A percentile compares a stretch with the other conserved stretches of the same genome.
Evolutionary conservation across 305 asterid species (phyloP).

Genomic region (Solanum hybrid): DNA sequence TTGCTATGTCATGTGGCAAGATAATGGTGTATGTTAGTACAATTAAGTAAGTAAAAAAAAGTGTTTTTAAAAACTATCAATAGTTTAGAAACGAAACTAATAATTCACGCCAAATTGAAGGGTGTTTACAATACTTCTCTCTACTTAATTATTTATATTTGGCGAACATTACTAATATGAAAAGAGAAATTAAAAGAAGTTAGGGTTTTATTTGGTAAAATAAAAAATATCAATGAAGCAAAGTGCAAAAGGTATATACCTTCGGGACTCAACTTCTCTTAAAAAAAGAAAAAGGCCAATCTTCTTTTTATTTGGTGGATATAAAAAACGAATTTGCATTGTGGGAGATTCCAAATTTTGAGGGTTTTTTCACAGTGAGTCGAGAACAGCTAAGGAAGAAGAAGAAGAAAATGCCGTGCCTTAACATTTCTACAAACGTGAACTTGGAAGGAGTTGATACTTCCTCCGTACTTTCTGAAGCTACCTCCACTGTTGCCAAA

Average conservation of each 20-base stretch:
- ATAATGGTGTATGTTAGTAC: too few species aligned
- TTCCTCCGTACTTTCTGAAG: slow-evolving; percentile 78
- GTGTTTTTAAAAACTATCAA: too few species aligned
- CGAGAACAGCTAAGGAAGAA: neutral
- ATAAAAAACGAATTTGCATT: neutral
- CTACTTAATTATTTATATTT: too few species aligned
- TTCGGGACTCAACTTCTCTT: neutral
- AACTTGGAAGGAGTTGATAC: slow-evolving; percentile 72
- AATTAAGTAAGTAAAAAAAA: neutral
- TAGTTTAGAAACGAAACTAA: too few species aligned
- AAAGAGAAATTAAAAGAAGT: neutral
- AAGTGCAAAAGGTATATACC: neutral
- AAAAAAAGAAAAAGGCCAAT: neutral
- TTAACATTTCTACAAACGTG: slow-evolving; percentile 78
- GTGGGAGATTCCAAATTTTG: neutral
- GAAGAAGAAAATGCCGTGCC: slow-evolving; percentile 67
- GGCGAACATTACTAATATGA: neutral
- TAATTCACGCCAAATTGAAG: too few species aligned
- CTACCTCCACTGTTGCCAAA: slow-evolving; percentile 67
- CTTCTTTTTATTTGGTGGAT: neutral
- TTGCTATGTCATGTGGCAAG: too few species aligned
- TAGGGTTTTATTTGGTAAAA: neutral
- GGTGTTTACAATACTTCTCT: too few species aligned
- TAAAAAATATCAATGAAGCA: neutral
- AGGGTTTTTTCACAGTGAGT: neutral